Evolutionary conservation across 495 filamentous ascomycete species (phyloP), one percentile per base, ranked within the genome.

Genomic region (Penicillium manginii): DNA sequence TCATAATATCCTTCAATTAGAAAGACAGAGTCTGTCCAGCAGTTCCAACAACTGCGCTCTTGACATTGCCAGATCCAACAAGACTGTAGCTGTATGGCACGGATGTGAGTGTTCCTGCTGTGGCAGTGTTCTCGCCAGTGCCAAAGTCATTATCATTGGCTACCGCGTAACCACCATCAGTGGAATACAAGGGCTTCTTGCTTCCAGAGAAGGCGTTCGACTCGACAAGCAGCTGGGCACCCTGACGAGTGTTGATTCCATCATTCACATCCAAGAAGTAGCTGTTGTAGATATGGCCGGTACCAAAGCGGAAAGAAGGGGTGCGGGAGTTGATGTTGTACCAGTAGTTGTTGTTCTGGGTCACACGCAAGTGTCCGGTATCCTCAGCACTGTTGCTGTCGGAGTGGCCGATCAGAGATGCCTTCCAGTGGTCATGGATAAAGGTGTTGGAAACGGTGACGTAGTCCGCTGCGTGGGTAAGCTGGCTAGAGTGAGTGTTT

Each of bases 401-500:
- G 2, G 69, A 73, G 78, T 88, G 86, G 9, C 87, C 87, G 33
- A 87, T 75, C 0, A 90, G 76, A 0, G 81, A 83, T 37, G 77
- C 80, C 69, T 90, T 90, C 75, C 75, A 88, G 78, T 90, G 86
- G 72, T 89, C 85, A 68, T 82, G 78, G 54, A 83, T 50, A 62
- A 69, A 77, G 59, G 69, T 78, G 67, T 81, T 81, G 47, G 78
- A 80, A 32, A 83, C 66, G 52, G 79, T 83, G 54, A 83, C 64
- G 61, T 67, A 81, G 68, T 83, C 81, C 29, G 77, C 67, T 22
- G 74, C 81, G 61, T 81, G 81, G 57, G 69, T 77, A 54, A 77
- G 51, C 73, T 74, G 15, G 18, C n/a, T 29, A 22, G 17, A 17
- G 17, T 17, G 40, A 45, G 40, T n/a, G 11, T 45, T 45, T 29